phyloP scores from a whole-genome alignment of 2,329 filamentous ascomycete species.

The Trichoderma asperellum region DNA sequence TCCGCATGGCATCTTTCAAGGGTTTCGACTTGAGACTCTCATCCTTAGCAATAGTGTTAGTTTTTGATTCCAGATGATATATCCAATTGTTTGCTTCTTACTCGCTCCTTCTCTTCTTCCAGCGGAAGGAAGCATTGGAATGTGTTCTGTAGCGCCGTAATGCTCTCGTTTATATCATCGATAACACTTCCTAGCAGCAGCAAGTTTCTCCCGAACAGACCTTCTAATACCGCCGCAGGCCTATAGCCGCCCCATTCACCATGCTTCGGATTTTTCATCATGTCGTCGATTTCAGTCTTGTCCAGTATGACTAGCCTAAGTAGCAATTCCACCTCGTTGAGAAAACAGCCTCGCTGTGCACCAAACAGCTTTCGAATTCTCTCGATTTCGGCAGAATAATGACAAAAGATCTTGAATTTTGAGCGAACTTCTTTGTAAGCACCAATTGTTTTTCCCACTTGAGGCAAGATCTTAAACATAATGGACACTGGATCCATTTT shows the following conservation, averaged over 20 bases:
- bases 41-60: background rate
- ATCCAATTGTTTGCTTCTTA: background rate
- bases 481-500: background rate
- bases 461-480: background rate
- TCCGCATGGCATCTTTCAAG: background rate
- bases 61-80: background rate
- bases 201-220: background rate
- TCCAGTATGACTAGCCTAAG: background rate
- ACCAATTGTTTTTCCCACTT: background rate
- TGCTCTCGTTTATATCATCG: background rate
- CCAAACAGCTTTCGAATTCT: slow-evolving; percentile 8
- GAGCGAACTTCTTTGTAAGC: slow-evolving; percentile 1
- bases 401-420: slow-evolving; percentile 8
- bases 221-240: background rate
- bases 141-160: background rate
- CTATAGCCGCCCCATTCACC: background rate
- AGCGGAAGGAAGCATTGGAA: background rate
- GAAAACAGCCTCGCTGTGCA: background rate
- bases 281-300: background rate
- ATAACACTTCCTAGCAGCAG: background rate
- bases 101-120: slow-evolving; percentile 2
- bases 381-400: slow-evolving; percentile 11
- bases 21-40: background rate
- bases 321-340: slow-evolving; percentile 5
- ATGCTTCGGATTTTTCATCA: slow-evolving; percentile 4